Conservation (phyloP, 2,329 filamentous ascomycete species). For the Botrytis pseudocinerea region DNA sequence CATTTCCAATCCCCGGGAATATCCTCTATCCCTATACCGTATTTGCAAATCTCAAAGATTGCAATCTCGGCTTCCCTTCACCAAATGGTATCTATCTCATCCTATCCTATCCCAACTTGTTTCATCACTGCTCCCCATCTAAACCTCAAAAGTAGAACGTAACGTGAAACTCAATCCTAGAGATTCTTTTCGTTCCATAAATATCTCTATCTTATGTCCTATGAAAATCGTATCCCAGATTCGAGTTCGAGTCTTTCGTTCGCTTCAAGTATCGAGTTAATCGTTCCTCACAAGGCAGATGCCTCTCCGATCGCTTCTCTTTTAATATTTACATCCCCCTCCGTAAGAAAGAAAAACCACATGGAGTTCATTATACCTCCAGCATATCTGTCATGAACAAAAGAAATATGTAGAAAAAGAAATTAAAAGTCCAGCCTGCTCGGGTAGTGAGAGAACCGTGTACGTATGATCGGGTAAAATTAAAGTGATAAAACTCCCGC, state of each 20-base stretch:
- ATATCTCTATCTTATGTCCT: too few relatives aligned
- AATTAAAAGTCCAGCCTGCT: constrained; percentile 13
- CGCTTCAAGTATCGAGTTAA: neutral
- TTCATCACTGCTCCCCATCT: neutral
- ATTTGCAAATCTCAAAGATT: neutral
- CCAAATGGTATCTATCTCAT: constrained; percentile 8
- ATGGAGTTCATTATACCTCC: constrained; percentile 13
- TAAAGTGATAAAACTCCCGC: constrained; percentile 17
- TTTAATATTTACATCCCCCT: neutral
- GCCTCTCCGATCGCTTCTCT: neutral
- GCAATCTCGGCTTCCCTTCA: neutral
- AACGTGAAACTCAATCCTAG: neutral
- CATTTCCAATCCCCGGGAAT: neutral
- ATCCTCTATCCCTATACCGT: neutral
- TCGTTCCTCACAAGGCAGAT: neutral
- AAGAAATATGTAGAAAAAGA: constrained; percentile 9
- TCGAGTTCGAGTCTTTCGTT: neutral
- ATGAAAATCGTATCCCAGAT: neutral
- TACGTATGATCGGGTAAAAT: neutral
- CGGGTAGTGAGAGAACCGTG: constrained; percentile 1
- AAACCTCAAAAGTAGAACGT: neutral
- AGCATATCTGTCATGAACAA: constrained; percentile 19
- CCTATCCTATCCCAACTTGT: neutral
- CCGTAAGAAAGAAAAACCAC: constrained; percentile 1
- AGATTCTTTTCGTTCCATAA: neutral